phyloP scores from a whole-genome alignment of 2,329 filamentous ascomycete species.

The Venturia carpophila region DNA sequence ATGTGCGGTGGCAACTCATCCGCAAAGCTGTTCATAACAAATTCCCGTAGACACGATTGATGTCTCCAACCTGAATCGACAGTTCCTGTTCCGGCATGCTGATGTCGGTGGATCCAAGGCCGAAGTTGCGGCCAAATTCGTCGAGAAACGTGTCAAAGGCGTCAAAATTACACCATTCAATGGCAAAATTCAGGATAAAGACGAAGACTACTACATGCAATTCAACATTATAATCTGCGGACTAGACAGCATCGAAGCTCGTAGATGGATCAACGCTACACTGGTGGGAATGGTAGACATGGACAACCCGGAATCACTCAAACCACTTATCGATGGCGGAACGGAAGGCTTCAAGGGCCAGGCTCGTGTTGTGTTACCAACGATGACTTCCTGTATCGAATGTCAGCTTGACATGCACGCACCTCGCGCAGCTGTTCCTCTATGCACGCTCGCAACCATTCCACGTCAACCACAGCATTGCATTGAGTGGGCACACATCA shows the following conservation, averaged over 20 bases:
- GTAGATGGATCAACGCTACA: constrained; percentile 97
- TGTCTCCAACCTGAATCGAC: constrained; percentile 93
- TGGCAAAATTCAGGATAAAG: constrained; percentile 92
- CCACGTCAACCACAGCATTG: constrained; percentile 96
- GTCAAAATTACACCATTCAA: constrained; percentile 93
- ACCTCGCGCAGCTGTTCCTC: constrained; percentile 88
- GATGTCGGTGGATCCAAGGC: constrained; percentile 95
- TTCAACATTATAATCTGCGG: constrained; percentile 93
- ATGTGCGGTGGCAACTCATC: constrained; percentile 25
- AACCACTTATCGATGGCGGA: constrained; percentile 91
- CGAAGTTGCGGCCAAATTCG: constrained; percentile 83
- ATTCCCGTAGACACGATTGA: constrained; percentile 75
- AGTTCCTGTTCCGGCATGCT: constrained; percentile 86
- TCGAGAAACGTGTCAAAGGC: constrained; percentile 79
- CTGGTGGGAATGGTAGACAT: constrained; percentile 83
- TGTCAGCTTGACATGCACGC: constrained; percentile 98
- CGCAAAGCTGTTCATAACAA: constrained; percentile 17
- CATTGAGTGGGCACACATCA: constrained; percentile 97
- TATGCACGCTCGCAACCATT: constrained; percentile 94
- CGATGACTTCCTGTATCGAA: constrained; percentile 92
- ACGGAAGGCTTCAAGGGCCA: constrained; percentile 99
- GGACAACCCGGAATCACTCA: constrained; percentile 74
- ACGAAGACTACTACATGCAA: constrained; percentile 93
- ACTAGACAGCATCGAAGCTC: constrained; percentile 90
- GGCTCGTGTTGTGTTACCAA: constrained; percentile 82